Conservation (phyloP, 1,284 basidiomycete species). For the Pholiota adiposa region DNA sequence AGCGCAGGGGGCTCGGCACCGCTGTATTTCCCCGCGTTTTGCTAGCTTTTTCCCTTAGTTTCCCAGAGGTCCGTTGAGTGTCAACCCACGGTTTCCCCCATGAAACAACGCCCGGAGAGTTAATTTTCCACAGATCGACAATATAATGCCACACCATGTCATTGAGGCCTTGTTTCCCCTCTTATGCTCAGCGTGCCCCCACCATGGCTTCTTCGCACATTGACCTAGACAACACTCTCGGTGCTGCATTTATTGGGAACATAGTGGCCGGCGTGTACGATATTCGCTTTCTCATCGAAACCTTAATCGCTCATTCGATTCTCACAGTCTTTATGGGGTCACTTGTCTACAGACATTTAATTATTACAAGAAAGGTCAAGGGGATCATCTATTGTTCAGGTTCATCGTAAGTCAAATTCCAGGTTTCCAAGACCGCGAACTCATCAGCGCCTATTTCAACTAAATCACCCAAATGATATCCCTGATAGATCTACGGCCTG, state of each 20-base stretch:
- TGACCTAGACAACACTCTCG: slow-evolving; percentile 22
- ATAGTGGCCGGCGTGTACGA: slow-evolving; percentile 25
- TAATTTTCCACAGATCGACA: neutral
- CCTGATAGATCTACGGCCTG: slow-evolving; percentile 31
- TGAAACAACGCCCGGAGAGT: neutral
- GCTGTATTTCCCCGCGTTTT: neutral
- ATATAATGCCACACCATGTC: slow-evolving; percentile 8
- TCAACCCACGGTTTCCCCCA: slow-evolving; percentile 2
- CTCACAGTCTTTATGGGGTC: slow-evolving; percentile 38
- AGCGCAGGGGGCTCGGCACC: neutral
- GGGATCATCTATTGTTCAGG: slow-evolving; percentile 29
- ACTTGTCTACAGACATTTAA: slow-evolving; percentile 38
- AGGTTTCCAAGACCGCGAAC: too few species aligned
- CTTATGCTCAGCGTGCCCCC: neutral
- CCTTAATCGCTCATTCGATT: neutral
- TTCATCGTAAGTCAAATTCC: slow-evolving; percentile 26
- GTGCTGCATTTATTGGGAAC: slow-evolving; percentile 26
- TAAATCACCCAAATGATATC: too few species aligned
- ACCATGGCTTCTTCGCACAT: slow-evolving; percentile 14
- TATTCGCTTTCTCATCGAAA: neutral
- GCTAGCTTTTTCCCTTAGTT: neutral
- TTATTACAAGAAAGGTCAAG: slow-evolving; percentile 30
- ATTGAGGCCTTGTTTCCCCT: neutral
- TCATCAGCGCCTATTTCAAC: neutral
- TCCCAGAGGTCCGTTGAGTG: neutral